These are phyloP conservation scores for Haplosporangium sp. DNA, from an alignment of 371 early-diverging fungal genomes.

Conservation along the genomic window DNA sequence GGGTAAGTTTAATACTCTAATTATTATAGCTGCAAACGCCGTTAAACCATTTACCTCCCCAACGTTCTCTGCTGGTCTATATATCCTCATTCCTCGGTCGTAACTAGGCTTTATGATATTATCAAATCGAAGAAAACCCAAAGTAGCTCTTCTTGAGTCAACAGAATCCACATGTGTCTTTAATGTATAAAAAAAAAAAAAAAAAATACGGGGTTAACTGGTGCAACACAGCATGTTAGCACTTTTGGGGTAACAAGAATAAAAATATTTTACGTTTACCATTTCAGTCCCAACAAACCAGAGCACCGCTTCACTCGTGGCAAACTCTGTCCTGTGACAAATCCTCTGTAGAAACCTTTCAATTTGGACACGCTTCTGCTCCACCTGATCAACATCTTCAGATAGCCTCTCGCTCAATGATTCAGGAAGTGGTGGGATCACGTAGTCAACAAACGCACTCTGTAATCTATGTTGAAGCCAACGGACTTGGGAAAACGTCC, in stretches of 20 bases:
- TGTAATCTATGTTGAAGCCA: slow-evolving; percentile 67
- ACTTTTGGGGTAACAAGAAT: slow-evolving; percentile 6
- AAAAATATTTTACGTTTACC: slow-evolving; percentile 55
- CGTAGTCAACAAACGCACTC: slow-evolving; percentile 57
- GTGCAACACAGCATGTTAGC: not conserved
- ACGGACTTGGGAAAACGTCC: slow-evolving; percentile 70
- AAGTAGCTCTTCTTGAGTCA: slow-evolving; percentile 56
- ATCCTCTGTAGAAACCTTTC: slow-evolving; percentile 65
- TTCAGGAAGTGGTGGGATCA: slow-evolving; percentile 70
- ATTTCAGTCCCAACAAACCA: slow-evolving; percentile 72
- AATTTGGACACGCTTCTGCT: slow-evolving; percentile 68
- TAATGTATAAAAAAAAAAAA: not conserved
- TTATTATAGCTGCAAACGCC: no score
- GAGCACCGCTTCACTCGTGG: slow-evolving; percentile 57
- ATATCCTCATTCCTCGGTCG: slow-evolving; percentile 66
- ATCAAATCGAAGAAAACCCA: slow-evolving; percentile 65
- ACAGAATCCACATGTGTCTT: slow-evolving; percentile 56
- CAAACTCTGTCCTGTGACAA: slow-evolving; percentile 58
- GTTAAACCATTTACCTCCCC: slow-evolving; percentile 59
- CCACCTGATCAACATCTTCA: slow-evolving; percentile 74
- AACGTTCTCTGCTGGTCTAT: slow-evolving; percentile 64
- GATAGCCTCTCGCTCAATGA: slow-evolving; percentile 58
- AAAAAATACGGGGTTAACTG: not conserved
- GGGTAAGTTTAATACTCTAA: no score
- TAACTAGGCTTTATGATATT: slow-evolving; percentile 63